Conservation (phyloP, 345 rosid genomes). For the Capsella bursapastoris region DNA sequence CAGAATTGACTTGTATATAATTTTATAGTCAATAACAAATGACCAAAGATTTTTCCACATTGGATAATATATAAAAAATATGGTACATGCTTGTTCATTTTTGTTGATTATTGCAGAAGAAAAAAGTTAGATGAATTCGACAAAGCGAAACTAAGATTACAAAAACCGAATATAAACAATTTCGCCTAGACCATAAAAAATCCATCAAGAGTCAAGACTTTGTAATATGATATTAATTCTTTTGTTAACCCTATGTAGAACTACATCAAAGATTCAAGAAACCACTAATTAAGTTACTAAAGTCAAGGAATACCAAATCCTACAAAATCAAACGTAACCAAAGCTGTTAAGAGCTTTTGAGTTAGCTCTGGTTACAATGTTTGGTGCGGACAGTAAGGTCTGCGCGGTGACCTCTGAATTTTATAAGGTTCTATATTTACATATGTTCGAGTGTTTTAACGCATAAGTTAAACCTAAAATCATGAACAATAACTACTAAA, state of each 20-base stretch:
- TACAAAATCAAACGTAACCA: too few relatives aligned
- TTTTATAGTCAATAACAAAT: conserved; percentile 3
- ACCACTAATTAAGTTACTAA: too few relatives aligned
- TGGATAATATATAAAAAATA: neutral
- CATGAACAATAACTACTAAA: too few relatives aligned
- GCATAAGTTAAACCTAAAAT: too few relatives aligned
- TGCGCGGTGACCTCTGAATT: too few relatives aligned
- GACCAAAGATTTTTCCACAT: conserved; percentile 26
- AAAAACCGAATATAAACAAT: too few relatives aligned
- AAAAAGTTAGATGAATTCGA: neutral
- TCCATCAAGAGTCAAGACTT: neutral
- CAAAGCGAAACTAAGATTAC: neutral
- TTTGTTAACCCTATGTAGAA: neutral
- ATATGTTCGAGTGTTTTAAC: too few relatives aligned
- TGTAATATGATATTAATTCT: neutral
- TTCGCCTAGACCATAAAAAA: neutral
- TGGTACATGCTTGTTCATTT: neutral
- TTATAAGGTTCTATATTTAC: too few relatives aligned
- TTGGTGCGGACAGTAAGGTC: too few relatives aligned
- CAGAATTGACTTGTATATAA: neutral
- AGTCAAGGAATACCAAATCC: too few relatives aligned
- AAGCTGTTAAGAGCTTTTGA: too few relatives aligned
- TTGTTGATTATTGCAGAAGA: neutral
- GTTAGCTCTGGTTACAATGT: too few relatives aligned
- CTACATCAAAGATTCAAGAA: neutral